Conservation (phyloP, 305 asterid genomes). For the Coffea humblotiana region DNA sequence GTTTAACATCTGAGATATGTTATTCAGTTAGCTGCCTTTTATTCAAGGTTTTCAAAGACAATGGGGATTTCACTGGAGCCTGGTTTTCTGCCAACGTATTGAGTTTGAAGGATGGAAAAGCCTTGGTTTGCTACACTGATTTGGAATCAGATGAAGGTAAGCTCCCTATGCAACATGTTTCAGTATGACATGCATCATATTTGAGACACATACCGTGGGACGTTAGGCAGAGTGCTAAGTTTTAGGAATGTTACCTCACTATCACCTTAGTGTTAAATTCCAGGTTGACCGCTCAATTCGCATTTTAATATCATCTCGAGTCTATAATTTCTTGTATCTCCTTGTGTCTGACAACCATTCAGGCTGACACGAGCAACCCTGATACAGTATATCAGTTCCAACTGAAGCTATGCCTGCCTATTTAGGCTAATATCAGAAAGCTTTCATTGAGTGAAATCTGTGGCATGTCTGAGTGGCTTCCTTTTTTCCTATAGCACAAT, state of each 20-base stretch:
- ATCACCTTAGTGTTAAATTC: not conserved
- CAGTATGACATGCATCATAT: not conserved
- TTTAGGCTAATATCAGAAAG: not conserved
- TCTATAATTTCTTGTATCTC: not conserved
- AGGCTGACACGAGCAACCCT: not conserved
- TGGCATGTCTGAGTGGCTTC: not conserved
- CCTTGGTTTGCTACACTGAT: slow-evolving; percentile 64
- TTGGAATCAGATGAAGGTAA: slow-evolving; percentile 69
- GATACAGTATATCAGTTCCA: not conserved
- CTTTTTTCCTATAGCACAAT: not conserved
- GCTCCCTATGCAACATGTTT: slow-evolving; percentile 28
- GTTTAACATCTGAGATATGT: slow-evolving; percentile 9
- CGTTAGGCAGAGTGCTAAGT: not conserved
- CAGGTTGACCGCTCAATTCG: not conserved
- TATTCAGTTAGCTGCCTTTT: slow-evolving; percentile 23
- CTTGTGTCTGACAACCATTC: not conserved
- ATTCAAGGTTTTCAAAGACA: slow-evolving; percentile 75
- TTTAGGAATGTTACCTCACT: not conserved
- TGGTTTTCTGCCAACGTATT: slow-evolving; percentile 79
- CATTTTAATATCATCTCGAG: not conserved
- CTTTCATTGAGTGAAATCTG: not conserved
- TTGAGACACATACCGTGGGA: not conserved
- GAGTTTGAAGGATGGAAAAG: slow-evolving; percentile 69
- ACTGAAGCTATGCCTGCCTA: not conserved
- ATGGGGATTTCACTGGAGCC: slow-evolving; percentile 58